Evolutionary conservation across 2,329 filamentous ascomycete genomes (phyloP).

Genomic region (Curvularia sp.): DNA sequence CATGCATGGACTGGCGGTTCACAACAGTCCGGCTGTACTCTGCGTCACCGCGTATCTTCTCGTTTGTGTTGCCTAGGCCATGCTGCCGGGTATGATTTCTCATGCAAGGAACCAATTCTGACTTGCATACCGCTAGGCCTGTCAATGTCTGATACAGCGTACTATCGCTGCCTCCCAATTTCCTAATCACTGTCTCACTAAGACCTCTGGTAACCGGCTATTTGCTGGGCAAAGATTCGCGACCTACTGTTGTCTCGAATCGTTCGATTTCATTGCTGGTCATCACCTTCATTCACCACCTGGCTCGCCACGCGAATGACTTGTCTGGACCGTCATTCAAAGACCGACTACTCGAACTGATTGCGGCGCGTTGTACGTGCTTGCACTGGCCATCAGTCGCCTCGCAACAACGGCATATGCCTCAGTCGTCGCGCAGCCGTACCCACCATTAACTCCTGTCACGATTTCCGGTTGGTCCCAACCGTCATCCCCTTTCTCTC

Average conservation of each 20-base stretch:
- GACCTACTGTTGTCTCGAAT: slow-evolving; percentile 29
- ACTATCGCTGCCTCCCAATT: slow-evolving; percentile 11
- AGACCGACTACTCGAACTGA: slow-evolving; percentile 10
- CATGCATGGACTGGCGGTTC: slow-evolving; percentile 8
- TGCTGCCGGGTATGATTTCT: slow-evolving; percentile 26
- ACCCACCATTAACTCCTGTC: slow-evolving; percentile 5
- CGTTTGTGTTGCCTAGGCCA: slow-evolving; percentile 29
- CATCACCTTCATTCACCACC: slow-evolving; percentile 18
- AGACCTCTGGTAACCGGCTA: slow-evolving; percentile 25
- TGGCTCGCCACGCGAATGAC: slow-evolving; percentile 15
- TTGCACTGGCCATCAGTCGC: slow-evolving; percentile 26
- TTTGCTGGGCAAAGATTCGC: slow-evolving; percentile 39
- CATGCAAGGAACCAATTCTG: slow-evolving; percentile 40
- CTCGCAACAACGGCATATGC: slow-evolving; percentile 18
- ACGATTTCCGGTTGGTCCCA: background rate
- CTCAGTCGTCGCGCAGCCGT: slow-evolving; percentile 23
- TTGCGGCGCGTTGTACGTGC: slow-evolving; percentile 17
- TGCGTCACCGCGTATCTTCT: slow-evolving; percentile 26
- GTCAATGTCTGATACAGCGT: slow-evolving; percentile 33
- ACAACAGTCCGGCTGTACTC: slow-evolving; percentile 19
- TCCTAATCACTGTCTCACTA: slow-evolving; percentile 26
- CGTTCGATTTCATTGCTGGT: slow-evolving; percentile 26
- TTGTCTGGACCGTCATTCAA: slow-evolving; percentile 19
- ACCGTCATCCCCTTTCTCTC: slow-evolving; percentile 2
- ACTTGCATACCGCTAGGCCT: slow-evolving; percentile 34